Evolutionary conservation across 225 moss, liverwort and hornwort species (phyloP), one percentile per base, ranked within the genome.

Genomic region (Asterella californica): DNA sequence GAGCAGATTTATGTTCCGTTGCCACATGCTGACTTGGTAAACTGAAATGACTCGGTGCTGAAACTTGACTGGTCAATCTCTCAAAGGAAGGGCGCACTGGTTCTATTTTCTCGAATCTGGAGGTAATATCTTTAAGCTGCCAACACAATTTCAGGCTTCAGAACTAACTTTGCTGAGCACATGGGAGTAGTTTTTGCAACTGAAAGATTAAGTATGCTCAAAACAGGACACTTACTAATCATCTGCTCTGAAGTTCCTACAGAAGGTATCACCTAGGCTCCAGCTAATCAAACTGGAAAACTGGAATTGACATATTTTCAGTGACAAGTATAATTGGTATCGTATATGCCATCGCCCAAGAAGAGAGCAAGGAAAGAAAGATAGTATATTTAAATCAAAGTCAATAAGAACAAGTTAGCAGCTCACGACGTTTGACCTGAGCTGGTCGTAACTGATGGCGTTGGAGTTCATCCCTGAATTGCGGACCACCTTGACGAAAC

Each of bases 401-500:
- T 11, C 37, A 14, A 22, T 46, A 47, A 19, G n/a, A 2, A 38
- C 25, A 48, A 54, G 42, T 24, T 49, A 72, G 48, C 14, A 38
- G 17, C 3, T 19, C 18, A 42, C 70, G 29, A 48, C 29, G 27
- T 11, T 30, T 80, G 79, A 91, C 93, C 90, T 91, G 93, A 70
- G 90, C 86, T 64, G 92, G 87, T 72, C 96, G 92, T 82, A 96
- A 81, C 78, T 94, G 96, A 79, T 94, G 91, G 17, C 91, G 90
- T 34, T 94, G 90, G 71, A 96, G 91, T 80, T 96, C 96, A 69
- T 92, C 94, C 72, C 90, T 86, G 79, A 96, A 94, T 79, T 92
- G 94, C 30, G 94, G 88, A 49, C 96, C 96, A 30, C 96, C 94
- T 85, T 96, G 96, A 76, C 92, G 89, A 83, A 89, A 96, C 96